These are phyloP conservation scores for Leishmania gerbilli DNA, from an alignment of 208 protist species.

Conservation along the genomic window DNA sequence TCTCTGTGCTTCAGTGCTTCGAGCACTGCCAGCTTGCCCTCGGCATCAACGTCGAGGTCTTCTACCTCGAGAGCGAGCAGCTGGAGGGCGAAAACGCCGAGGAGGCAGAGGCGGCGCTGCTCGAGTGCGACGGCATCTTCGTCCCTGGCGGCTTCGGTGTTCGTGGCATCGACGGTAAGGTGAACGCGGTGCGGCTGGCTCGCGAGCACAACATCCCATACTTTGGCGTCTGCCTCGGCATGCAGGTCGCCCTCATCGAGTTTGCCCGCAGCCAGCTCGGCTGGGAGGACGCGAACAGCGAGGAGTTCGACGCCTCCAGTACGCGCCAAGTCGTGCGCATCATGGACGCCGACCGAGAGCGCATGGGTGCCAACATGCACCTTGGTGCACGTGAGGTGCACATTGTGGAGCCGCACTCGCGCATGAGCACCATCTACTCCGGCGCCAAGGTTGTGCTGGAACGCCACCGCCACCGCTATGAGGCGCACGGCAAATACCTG, in stretches of 20 bases:
- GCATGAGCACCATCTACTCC: constrained; percentile 87
- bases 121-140: constrained; percentile 96
- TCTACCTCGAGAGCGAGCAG: constrained; percentile 94
- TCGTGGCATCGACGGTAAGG: constrained; percentile 98
- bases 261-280: constrained; percentile 94
- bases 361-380: constrained; percentile 99
- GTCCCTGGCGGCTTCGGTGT: constrained; percentile 99
- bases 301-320: constrained; percentile 92
- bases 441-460: constrained; percentile 86
- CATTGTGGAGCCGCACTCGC: constrained; percentile 64
- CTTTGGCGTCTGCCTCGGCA: constrained; percentile 99
- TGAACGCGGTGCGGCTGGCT: constrained; percentile 94
- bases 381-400: constrained; percentile 94
- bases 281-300: constrained; percentile 92
- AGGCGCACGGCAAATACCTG: constrained; percentile 96
- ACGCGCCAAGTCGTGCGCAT: constrained; percentile 96
- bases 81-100: constrained; percentile 70
- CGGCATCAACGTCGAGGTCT: constrained; percentile 93
- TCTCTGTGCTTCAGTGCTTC: constrained; percentile 97
- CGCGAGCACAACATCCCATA: constrained; percentile 96
- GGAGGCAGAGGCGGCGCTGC: constrained; percentile 66
- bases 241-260: constrained; percentile 98
- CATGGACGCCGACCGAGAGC: constrained; percentile 95
- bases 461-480: constrained; percentile 98
- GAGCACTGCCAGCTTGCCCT: constrained; percentile 95